phyloP scores from a whole-genome alignment of 352 stramenopile species.

The Globisporangium nagaii region DNA sequence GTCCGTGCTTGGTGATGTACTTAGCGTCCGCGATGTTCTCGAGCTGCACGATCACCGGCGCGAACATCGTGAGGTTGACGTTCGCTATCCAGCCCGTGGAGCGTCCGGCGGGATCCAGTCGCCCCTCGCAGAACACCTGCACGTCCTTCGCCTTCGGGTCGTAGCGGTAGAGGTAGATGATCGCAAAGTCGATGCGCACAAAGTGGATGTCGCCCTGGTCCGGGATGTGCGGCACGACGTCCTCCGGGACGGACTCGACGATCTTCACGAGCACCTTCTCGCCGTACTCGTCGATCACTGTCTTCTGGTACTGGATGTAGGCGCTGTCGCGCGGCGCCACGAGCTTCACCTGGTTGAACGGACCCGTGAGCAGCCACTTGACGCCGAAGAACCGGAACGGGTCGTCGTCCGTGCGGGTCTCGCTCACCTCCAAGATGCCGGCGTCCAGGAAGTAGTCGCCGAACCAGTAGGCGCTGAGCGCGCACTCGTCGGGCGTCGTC shows the following conservation, averaged over 20 bases:
- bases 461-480: conserved; percentile 48
- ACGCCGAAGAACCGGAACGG: conserved; percentile 72
- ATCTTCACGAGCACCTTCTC: conserved; percentile 61
- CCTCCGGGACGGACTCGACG: conserved; percentile 48
- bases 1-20: conserved; percentile 75
- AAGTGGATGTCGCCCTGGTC: conserved; percentile 33
- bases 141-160: conserved; percentile 46
- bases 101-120: conserved; percentile 42
- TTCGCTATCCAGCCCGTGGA: conserved; percentile 46
- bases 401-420: conserved; percentile 54
- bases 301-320: conserved; percentile 60
- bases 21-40: conserved; percentile 72
- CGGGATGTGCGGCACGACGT: conserved; percentile 26
- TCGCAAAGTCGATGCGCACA: conserved; percentile 47
- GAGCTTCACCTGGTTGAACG: conserved; percentile 37
- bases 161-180: conserved; percentile 60
- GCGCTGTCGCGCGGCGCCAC: conserved; percentile 53
- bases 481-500: conserved; percentile 63
- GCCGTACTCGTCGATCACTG: conserved; percentile 27
- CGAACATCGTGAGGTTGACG: conserved; percentile 59
- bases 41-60: conserved; percentile 50
- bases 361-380: conserved; percentile 61
- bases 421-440: conserved; percentile 52
- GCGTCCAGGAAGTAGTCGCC: conserved; percentile 66
- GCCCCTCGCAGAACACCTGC: conserved; percentile 64